Conservation (phyloP, 2,329 filamentous ascomycete genomes). For the Trichoderma arundinaceum region DNA sequence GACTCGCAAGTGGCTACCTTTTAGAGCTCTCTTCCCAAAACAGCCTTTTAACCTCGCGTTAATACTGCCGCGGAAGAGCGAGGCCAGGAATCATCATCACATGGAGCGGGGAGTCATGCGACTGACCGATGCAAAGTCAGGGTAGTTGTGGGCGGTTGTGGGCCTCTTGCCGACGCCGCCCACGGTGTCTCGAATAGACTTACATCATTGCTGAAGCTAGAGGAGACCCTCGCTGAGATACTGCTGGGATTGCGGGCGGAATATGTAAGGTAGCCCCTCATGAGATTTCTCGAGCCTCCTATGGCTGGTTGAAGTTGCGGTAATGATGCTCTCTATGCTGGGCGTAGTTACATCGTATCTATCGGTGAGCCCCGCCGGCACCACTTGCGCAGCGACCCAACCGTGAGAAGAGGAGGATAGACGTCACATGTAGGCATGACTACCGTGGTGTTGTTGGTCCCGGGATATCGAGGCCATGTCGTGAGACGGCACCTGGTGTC, state of each 20-base stretch:
- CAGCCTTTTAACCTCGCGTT: conserved; percentile 20
- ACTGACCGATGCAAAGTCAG: not conserved
- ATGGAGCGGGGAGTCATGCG: conserved; percentile 15
- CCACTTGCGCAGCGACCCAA: not conserved
- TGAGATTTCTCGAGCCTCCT: not conserved
- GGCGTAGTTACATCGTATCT: conserved; percentile 4
- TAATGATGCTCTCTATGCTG: not conserved
- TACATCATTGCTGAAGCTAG: not conserved
- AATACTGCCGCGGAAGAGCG: conserved; percentile 11
- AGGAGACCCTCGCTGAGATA: not conserved
- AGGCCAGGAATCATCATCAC: conserved; percentile 1
- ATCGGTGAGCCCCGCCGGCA: not conserved
- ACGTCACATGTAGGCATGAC: not conserved
- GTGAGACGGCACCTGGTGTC: conserved; percentile 11
- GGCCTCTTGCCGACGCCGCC: not conserved
- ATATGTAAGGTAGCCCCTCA: not conserved
- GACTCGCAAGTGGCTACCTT: conserved; percentile 2
- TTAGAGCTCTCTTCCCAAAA: not conserved
- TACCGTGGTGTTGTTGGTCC: conserved; percentile 27
- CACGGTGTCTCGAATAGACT: not conserved
- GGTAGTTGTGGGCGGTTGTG: not conserved
- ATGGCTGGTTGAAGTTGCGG: not conserved
- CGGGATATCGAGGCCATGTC: conserved; percentile 15
- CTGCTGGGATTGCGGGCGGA: not conserved
- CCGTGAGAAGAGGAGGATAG: too few relatives aligned